A percentile compares a stretch with the other conserved stretches of the same genome.
phyloP scores from a whole-genome alignment of 2,329 filamentous ascomycete species.

The Cladosporium sp. region DNA sequence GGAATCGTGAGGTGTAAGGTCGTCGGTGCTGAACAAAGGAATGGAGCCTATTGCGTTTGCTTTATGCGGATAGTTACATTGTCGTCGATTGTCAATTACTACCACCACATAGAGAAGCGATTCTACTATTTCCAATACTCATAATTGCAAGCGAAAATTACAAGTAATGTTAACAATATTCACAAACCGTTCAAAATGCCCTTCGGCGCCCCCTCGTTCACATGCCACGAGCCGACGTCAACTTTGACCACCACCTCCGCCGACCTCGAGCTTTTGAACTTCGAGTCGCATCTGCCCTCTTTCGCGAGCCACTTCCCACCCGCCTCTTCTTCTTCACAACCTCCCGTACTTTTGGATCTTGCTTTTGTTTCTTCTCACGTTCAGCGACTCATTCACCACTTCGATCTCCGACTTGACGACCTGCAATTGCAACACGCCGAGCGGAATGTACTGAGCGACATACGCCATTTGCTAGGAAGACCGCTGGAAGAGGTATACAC shows the following conservation, averaged over 20 bases:
- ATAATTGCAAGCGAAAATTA: too few relatives aligned
- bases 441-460: conserved; percentile 5
- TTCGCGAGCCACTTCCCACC: too few relatives aligned
- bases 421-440: not conserved
- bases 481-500: conserved; percentile 11
- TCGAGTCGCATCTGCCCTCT: not conserved
- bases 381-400: conserved; percentile 5
- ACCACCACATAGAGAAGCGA: too few relatives aligned
- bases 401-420: conserved; percentile 6
- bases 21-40: not conserved
- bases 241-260: too few relatives aligned
- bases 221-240: conserved; percentile 1
- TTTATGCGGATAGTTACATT: not conserved
- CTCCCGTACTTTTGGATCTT: not conserved
- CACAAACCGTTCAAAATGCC: not conserved
- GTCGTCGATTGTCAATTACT: not conserved
- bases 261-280: not conserved
- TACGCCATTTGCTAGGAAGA: conserved; percentile 9
- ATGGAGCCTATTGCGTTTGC: not conserved
- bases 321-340: too few relatives aligned
- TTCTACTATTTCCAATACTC: too few relatives aligned
- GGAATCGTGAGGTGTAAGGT: too few relatives aligned
- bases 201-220: not conserved
- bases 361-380: conserved; percentile 8
- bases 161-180: too few relatives aligned